Base-by-base conservation (phyloP, 2,329 filamentous ascomycete species). In the Claviceps pusilla region DNA sequence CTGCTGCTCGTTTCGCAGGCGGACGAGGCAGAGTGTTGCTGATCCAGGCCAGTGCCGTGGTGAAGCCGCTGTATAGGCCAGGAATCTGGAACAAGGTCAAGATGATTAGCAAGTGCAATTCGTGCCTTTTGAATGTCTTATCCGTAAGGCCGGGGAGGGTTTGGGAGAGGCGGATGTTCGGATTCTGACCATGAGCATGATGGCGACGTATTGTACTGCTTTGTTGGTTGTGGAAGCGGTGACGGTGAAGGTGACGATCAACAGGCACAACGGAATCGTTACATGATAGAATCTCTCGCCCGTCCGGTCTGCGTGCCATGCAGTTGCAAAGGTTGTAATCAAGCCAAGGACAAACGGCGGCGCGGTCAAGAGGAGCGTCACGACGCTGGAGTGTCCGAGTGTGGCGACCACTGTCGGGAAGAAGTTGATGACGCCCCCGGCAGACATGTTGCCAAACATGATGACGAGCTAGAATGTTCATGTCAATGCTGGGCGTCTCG, bases 21-120 rank as follows among this genome's bases (percentile, higher is more conserved):
- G 87, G 87, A 5, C 86, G 78, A 0, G 86, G 86, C 52, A 91
- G 75, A 1, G 82, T 84, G 64, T 86, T 87, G 49, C 78, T 81
- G 58, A 90, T 88, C 87, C 87, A 93, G 2, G 82, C 78, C 4
- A 87, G 71, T 1, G 76, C 75, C 1, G 87, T 82, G 0, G 85
- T 84, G 62, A 82, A 88, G 50, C 79, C 78, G 1, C 77, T 76
- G 61, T 86, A 86, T 3, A 84, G 71, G 0, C 80, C 78, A 0
- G 79, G 74, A 2, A 79, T 70, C 71, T 71, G 49, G 7, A 9
- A n/a, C 29, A 35, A 35, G 29, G 16, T 6, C 9, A 33, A 19
- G 4, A 24, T 24, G 16, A 6, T 48, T 7, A 33, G 47, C 29
- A 48, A 48, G 47, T 24, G 24, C 2, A 24, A 33, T 6, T 19